Percentiles rank a stretch among this genome's conserved stretches.
These are phyloP conservation scores for Heimioporus sp. DNA, from an alignment of 768 basidiomycete species.

Conservation along the genomic window DNA sequence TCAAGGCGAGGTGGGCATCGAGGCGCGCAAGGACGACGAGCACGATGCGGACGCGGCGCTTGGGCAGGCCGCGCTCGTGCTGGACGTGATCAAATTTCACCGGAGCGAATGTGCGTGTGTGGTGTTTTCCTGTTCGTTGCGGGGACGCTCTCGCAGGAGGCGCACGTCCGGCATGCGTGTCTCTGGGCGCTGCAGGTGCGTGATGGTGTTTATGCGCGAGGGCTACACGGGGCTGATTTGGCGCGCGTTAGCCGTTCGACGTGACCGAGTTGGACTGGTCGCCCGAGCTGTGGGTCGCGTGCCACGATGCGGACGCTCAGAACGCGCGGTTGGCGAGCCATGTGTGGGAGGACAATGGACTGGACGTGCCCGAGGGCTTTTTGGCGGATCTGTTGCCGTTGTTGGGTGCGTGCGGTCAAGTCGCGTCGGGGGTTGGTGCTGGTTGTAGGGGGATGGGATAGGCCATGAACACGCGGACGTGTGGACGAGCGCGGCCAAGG, in stretches of 20 bases:
- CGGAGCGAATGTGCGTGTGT: conserved; percentile 28
- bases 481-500: conserved; percentile 64
- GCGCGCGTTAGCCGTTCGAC: conserved; percentile 74
- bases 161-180: conserved; percentile 83
- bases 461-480: conserved; percentile 83
- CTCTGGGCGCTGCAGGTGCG: conserved; percentile 86
- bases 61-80: conserved; percentile 73
- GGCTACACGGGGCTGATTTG: not conserved
- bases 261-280: conserved; percentile 94
- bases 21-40: not conserved
- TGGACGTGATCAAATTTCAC: conserved; percentile 40
- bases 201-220: not conserved
- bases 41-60: conserved; percentile 56
- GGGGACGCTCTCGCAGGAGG: conserved; percentile 83
- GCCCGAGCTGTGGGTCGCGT: conserved; percentile 81
- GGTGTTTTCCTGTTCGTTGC: conserved; percentile 46
- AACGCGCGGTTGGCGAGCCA: conserved; percentile 78
- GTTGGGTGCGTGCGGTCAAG: conserved; percentile 52
- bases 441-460: conserved; percentile 25
- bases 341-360: conserved; percentile 94
- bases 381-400: conserved; percentile 57
- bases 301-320: conserved; percentile 87
- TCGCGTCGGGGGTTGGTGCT: not conserved
- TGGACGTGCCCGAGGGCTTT: conserved; percentile 74
- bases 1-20: conserved; percentile 62